Conservation (phyloP, 108 stramenopile genomes). For the Asterionellopsis glacialis region DNA sequence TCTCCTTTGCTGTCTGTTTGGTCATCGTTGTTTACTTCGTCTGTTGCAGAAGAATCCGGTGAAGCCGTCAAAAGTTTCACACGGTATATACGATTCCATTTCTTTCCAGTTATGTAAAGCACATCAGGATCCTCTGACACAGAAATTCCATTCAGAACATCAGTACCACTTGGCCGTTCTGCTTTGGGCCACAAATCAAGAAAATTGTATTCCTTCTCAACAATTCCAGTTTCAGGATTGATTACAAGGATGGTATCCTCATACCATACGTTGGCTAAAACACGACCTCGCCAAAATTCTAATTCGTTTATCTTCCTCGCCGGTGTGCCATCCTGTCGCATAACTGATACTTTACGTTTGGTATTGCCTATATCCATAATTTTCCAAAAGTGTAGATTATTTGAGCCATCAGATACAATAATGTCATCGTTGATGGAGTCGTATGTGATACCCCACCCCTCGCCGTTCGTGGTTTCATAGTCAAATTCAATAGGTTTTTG, state of each 20-base stretch:
- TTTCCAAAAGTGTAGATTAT: conserved; percentile 75
- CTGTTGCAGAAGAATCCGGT: not conserved
- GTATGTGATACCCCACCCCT: conserved; percentile 88
- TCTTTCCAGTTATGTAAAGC: conserved; percentile 65
- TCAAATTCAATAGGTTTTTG: conserved; percentile 34
- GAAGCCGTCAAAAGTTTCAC: not conserved
- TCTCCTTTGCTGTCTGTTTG: too few species aligned
- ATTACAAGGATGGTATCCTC: conserved; percentile 72
- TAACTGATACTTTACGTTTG: conserved; percentile 29
- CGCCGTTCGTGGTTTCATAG: conserved; percentile 51
- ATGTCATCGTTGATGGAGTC: conserved; percentile 53
- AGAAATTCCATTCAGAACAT: conserved; percentile 86
- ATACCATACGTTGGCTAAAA: conserved; percentile 84
- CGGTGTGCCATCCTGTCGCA: conserved; percentile 33
- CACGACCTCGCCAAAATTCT: conserved; percentile 74
- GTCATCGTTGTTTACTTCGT: not conserved
- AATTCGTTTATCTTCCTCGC: conserved; percentile 73
- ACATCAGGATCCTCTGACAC: conserved; percentile 62
- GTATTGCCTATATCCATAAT: conserved; percentile 23
- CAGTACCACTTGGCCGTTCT: conserved; percentile 30
- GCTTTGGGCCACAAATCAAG: conserved; percentile 45
- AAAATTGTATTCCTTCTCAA: conserved; percentile 83
- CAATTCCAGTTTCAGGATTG: conserved; percentile 66
- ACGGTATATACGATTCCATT: conserved; percentile 3
- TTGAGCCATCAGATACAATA: conserved; percentile 75